These are phyloP conservation scores for Hyphodiscus sp. DNA, from an alignment of 2,329 filamentous ascomycete species.

Conservation along the genomic window DNA sequence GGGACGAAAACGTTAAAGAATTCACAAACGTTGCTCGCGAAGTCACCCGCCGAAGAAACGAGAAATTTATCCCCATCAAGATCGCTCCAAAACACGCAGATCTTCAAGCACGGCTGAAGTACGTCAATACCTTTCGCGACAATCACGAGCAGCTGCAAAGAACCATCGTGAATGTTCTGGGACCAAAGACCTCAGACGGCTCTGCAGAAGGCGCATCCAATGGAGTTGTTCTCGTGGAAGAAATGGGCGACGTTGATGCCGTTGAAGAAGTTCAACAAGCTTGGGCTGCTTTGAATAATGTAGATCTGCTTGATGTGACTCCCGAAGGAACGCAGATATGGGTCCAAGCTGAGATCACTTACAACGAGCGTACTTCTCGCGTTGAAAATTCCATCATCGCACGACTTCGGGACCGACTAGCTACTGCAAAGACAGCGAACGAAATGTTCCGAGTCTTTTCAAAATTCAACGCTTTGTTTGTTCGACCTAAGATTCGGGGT, in stretches of 20 bases:
- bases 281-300: slow-evolving; percentile 88
- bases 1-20: slow-evolving; percentile 95
- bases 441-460: slow-evolving; percentile 99
- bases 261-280: slow-evolving; percentile 94
- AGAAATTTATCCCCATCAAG: slow-evolving; percentile 99
- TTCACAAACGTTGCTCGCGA: slow-evolving; percentile 97
- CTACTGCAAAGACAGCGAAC: slow-evolving; percentile 92
- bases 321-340: slow-evolving; percentile 84
- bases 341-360: slow-evolving; percentile 89
- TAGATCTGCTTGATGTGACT: slow-evolving; percentile 90
- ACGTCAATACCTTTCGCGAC: slow-evolving; percentile 88
- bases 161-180: slow-evolving; percentile 95
- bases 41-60: slow-evolving; percentile 84
- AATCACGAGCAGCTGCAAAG: slow-evolving; percentile 97
- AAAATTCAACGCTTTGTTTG: slow-evolving; percentile 98
- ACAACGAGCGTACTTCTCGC: slow-evolving; percentile 93
- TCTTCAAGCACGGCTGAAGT: slow-evolving; percentile 84
- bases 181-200: slow-evolving; percentile 58
- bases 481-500: slow-evolving; percentile 96
- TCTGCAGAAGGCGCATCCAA: slow-evolving; percentile 48
- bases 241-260: slow-evolving; percentile 95
- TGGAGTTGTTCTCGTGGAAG: slow-evolving; percentile 71
- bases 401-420: slow-evolving; percentile 81
- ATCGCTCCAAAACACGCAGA: slow-evolving; percentile 81
- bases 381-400: slow-evolving; percentile 99